Evolutionary conservation across 2,329 filamentous ascomycete genomes (phyloP).

Genomic region (Plenodomus tracheiphilus): DNA sequence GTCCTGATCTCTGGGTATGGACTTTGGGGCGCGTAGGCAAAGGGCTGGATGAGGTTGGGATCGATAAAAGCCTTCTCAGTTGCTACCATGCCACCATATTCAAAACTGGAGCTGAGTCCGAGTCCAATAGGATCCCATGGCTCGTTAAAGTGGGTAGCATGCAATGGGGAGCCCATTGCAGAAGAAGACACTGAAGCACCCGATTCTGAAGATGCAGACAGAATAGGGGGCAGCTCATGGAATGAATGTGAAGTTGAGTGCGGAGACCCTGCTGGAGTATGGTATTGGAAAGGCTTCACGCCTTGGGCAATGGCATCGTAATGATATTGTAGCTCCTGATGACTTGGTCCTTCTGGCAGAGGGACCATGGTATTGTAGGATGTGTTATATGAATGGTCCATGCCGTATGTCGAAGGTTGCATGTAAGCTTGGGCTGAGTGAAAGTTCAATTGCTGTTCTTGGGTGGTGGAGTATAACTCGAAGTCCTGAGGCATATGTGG

Average conservation of each 20-base stretch:
- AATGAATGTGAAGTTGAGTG: constrained; percentile 52
- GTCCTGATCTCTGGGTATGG: constrained; percentile 48
- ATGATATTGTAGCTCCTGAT: constrained; percentile 43
- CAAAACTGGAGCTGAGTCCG: constrained; percentile 62
- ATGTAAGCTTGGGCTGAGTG: constrained; percentile 35
- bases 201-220: constrained; percentile 55
- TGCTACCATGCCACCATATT: constrained; percentile 54
- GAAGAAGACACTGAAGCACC: constrained; percentile 57
- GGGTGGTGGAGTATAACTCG: constrained; percentile 41
- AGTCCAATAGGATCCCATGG: constrained; percentile 63
- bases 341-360: constrained; percentile 35
- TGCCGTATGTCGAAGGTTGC: constrained; percentile 30
- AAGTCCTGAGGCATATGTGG: constrained; percentile 43
- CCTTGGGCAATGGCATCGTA: constrained; percentile 42
- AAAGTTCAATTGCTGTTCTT: constrained; percentile 39
- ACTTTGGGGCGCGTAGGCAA: constrained; percentile 46
- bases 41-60: constrained; percentile 61
- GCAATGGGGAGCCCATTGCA: constrained; percentile 56
- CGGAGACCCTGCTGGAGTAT: constrained; percentile 48
- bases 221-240: constrained; percentile 50
- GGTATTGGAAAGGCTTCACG: constrained; percentile 43
- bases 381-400: constrained; percentile 44
- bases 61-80: constrained; percentile 56
- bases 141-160: constrained; percentile 64
- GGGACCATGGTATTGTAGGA: constrained; percentile 41